Base-by-base conservation (phyloP, 2,329 filamentous ascomycete species). In the Chaetomium sp. region DNA sequence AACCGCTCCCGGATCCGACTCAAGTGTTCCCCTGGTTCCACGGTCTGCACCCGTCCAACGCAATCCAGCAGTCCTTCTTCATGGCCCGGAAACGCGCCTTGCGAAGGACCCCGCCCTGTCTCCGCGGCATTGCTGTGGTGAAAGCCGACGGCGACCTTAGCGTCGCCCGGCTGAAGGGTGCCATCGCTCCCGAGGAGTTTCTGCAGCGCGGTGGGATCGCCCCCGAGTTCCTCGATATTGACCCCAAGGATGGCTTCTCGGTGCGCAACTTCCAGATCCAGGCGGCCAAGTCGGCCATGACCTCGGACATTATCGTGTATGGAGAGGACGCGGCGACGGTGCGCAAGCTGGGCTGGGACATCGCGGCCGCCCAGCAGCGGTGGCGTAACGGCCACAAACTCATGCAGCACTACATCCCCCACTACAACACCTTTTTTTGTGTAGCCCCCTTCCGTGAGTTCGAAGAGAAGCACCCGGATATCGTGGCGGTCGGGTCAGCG, bases 211-310 rank as follows among this genome's bases (percentile, higher is more conserved):
- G 71, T 0, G 69, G 70, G 2, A 67, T 66, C 2, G 71, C 72
- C 12, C 72, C 80, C 45, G 78, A 84, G 27, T 96, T 99, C 67
- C 74, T 91, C 58, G 89, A 95, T 44, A 80, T 86, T 42, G 94
- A 99, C 67, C 94, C 94, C 1, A 81, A 76, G 54, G 89, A 95
- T 62, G 94, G 94, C 7, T 97, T 97, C 68, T 96, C 90, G 4
- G 91, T 97, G 44, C 84, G 94, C 46, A 97, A 97, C 70, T 99
- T 99, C 68, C 92, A 97, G 65, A 97, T 97, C 41, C 94, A 99
- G 70, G 81, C 89, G 0, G 88, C 88, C 56, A 99, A 99, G 70
- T 76, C 89, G 61, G 91, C 91, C 53, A 83, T 88, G 61, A 81
- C 94, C 7, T 96, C 91, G 0, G 94, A 99, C 69, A 89, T 99